These are phyloP conservation scores for Vitis rupestris DNA, from an alignment of 164 flowering plant genomes.

Conservation along the genomic window DNA sequence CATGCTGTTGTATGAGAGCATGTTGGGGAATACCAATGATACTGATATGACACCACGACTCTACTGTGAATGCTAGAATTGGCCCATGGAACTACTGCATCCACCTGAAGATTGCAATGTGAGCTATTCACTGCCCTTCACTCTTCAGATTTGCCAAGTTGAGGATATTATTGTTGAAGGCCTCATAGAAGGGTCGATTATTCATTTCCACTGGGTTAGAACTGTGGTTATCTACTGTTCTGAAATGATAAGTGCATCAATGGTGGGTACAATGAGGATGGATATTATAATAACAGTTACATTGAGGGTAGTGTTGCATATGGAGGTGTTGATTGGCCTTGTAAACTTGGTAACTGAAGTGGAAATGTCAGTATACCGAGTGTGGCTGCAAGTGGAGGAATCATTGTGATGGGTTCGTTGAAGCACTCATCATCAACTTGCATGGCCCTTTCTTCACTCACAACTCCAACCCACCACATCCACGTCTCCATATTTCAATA, in stretches of 20 bases:
- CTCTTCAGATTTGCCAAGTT: no score
- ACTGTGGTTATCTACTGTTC: no score
- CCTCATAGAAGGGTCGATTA: no score
- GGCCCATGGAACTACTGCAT: slow-evolving; percentile 84
- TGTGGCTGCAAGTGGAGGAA: slow-evolving; percentile 85
- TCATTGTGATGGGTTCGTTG: slow-evolving; percentile 34
- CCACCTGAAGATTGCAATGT: slow-evolving; percentile 98
- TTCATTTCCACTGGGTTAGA: no score
- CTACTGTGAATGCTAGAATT: slow-evolving; percentile 54
- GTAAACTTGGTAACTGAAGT: slow-evolving; percentile 99
- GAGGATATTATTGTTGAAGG: no score
- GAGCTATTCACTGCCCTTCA: slow-evolving; percentile 40
- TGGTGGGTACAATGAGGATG: slow-evolving; percentile 92
- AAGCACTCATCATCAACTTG: no score
- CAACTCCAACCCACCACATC: no score
- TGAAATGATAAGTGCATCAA: slow-evolving; percentile 21
- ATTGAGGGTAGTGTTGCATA: slow-evolving; percentile 72
- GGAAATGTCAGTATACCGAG: slow-evolving; percentile 62
- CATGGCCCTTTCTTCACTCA: no score
- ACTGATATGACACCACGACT: slow-evolving; percentile 13
- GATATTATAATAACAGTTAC: slow-evolving; percentile 59
- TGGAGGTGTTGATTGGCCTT: slow-evolving; percentile 89
- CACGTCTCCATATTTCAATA: no score
- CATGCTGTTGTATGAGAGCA: no score
- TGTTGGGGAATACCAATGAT: slow-evolving; percentile 44